Evolutionary conservation across 805 yeast species (phyloP).

Genomic region (Wickerhamiella siamensis): DNA sequence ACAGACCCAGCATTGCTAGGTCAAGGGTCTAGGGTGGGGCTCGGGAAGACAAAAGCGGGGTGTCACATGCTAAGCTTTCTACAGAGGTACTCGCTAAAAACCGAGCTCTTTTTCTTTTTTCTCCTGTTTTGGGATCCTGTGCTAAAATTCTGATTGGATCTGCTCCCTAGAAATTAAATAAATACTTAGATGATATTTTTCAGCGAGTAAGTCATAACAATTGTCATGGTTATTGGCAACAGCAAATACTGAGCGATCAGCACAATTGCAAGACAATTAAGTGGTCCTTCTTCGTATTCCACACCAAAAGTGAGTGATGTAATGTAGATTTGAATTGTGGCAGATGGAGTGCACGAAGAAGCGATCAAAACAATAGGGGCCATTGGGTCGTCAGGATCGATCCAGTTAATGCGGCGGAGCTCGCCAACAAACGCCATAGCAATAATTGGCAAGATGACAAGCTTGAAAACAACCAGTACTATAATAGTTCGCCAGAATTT

Average conservation of each 20-base stretch:
- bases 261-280: conserved; percentile 73
- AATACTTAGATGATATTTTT: conserved; percentile 19
- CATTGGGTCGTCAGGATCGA: conserved; percentile 39
- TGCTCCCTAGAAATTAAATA: no score
- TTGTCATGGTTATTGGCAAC: conserved; percentile 56
- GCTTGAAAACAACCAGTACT: conserved; percentile 39
- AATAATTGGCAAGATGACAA: conserved; percentile 63
- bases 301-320: conserved; percentile 65
- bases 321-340: conserved; percentile 75
- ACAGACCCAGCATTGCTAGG: no score
- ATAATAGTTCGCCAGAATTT: conserved; percentile 55
- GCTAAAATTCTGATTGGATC: no score
- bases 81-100: no score
- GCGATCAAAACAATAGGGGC: conserved; percentile 61
- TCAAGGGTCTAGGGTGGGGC: no score
- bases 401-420: conserved; percentile 47
- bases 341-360: conserved; percentile 70
- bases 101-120: no score
- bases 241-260: conserved; percentile 61
- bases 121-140: no score
- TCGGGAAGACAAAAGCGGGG: no score
- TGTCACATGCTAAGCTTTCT: no score
- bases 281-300: conserved; percentile 36
- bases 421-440: conserved; percentile 59
- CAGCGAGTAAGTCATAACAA: conserved; percentile 53